These are phyloP conservation scores for Fusarium sp. DNA, from an alignment of 2,329 filamentous ascomycete genomes.

Conservation along the genomic window DNA sequence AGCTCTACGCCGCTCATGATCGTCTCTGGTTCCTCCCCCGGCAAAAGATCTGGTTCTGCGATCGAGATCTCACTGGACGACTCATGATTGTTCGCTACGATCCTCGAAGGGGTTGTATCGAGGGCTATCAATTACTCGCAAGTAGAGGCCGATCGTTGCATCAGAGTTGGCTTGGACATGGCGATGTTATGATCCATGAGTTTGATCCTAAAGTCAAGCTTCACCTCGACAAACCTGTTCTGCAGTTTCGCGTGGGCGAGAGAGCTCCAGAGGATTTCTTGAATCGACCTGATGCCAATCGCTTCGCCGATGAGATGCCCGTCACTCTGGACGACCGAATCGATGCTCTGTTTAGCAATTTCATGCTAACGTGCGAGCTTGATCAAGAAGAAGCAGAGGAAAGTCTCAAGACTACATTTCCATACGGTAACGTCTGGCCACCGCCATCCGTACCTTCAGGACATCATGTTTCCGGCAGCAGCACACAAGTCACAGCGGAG, in stretches of 20 bases:
- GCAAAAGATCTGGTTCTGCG: conserved; percentile 87
- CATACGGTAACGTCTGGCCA: conserved; percentile 76
- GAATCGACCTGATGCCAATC: conserved; percentile 45
- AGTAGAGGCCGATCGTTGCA: conserved; percentile 66
- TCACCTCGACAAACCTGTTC: conserved; percentile 78
- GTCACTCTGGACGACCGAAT: conserved; percentile 61
- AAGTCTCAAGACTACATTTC: conserved; percentile 48
- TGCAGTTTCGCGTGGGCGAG: conserved; percentile 61
- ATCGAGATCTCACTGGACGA: conserved; percentile 77
- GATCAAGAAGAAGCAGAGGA: conserved; percentile 50
- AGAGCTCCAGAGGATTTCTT: conserved; percentile 2
- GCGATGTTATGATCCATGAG: conserved; percentile 74
- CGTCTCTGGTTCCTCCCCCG: conserved; percentile 86
- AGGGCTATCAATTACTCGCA: conserved; percentile 81
- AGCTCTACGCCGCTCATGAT: conserved; percentile 79
- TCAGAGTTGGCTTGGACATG: conserved; percentile 73
- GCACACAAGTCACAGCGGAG: conserved; percentile 35
- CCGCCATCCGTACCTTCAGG: conserved; percentile 74
- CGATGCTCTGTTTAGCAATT: conserved; percentile 70
- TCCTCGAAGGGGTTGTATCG: conserved; percentile 77
- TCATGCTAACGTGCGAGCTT: conserved; percentile 71
- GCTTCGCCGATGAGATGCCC: conserved; percentile 62
- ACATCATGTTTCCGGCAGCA: conserved; percentile 59
- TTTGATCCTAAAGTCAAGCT: conserved; percentile 78
- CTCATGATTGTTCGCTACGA: conserved; percentile 83